A percentile compares a stretch with the other conserved stretches of the same genome.
These are phyloP conservation scores for Salix caprea DNA, from an alignment of 345 rosid genomes.

Conservation along the genomic window DNA sequence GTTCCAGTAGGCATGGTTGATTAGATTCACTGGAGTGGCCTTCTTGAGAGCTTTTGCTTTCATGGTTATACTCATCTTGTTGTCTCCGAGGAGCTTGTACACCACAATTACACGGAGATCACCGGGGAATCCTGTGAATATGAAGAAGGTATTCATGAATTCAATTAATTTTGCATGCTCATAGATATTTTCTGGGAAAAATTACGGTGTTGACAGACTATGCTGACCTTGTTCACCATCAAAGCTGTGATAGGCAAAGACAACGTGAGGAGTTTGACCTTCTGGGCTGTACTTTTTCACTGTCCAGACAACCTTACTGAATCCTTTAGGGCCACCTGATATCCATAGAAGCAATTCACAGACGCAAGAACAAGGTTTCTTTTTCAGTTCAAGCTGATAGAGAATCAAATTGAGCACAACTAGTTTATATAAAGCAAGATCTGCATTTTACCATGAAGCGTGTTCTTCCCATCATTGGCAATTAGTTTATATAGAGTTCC, in stretches of 20 bases:
- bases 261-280: constrained; percentile 47
- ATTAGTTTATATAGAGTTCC: constrained; percentile 56
- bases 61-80: constrained; percentile 53
- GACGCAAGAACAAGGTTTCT: background rate
- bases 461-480: constrained; percentile 79
- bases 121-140: constrained; percentile 74
- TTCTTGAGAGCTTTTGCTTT: constrained; percentile 62
- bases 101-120: constrained; percentile 41
- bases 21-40: constrained; percentile 81
- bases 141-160: background rate
- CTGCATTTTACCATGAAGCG: constrained; percentile 61
- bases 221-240: constrained; percentile 75
- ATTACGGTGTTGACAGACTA: too few relatives aligned
- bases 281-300: constrained; percentile 42
- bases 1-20: constrained; percentile 86
- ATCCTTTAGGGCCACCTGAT: constrained; percentile 75
- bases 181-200: too few relatives aligned
- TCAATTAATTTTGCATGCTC: too few relatives aligned
- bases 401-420: background rate
- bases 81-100: constrained; percentile 40
- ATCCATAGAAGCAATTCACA: background rate
- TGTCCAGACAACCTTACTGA: constrained; percentile 71
- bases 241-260: constrained; percentile 57
- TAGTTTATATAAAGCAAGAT: too few relatives aligned
- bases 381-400: background rate